Percentiles rank a stretch among this genome's conserved stretches.
These are phyloP conservation scores for Gelatoporia subvermispora DNA, from an alignment of 768 basidiomycete genomes.

Conservation along the genomic window DNA sequence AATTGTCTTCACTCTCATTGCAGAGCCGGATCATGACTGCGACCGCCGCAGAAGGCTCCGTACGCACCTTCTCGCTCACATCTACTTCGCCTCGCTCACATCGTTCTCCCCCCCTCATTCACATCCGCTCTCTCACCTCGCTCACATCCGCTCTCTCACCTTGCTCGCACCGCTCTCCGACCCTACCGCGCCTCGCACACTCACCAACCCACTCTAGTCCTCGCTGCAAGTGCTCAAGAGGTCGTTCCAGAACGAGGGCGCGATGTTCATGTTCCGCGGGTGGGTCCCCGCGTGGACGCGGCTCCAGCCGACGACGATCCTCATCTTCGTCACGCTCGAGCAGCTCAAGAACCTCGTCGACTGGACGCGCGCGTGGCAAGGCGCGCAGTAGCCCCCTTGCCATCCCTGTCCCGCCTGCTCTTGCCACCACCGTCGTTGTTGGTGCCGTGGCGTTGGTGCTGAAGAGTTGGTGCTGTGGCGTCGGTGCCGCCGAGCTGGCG, in stretches of 20 bases:
- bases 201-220: constrained; percentile 38
- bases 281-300: constrained; percentile 87
- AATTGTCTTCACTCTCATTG: neutral
- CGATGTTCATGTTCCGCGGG: constrained; percentile 91
- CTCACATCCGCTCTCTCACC: neutral
- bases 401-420: too few relatives aligned
- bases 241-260: constrained; percentile 68
- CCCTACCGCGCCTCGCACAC: neutral
- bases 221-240: constrained; percentile 64
- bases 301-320: constrained; percentile 82
- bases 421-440: too few relatives aligned
- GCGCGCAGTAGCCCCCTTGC: neutral
- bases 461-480: too few relatives aligned
- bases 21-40: constrained; percentile 88
- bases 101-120: neutral
- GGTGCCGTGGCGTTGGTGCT: too few relatives aligned
- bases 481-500: too few relatives aligned
- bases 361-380: constrained; percentile 30
- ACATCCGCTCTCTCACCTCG: neutral
- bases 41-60: constrained; percentile 56
- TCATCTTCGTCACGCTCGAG: constrained; percentile 83
- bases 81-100: too few relatives aligned
- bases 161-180: neutral
- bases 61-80: constrained; percentile 16
- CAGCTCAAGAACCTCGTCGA: constrained; percentile 74